phyloP scores from a whole-genome alignment of 2,329 filamentous ascomycete genomes.

The Diatrype stigma region DNA sequence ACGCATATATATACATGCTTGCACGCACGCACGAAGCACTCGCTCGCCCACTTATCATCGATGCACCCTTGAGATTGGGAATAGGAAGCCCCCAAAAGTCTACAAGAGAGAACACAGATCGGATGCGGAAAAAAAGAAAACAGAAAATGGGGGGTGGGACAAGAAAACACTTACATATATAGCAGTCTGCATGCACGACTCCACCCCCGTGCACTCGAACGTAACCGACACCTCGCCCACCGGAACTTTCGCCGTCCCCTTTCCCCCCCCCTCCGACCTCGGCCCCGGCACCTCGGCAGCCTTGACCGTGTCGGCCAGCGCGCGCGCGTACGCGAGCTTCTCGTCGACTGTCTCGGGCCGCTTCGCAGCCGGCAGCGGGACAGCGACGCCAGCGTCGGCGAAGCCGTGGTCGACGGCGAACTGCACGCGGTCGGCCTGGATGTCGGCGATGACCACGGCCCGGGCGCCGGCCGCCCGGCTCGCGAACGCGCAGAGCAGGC shows the following conservation, averaged over 20 bases:
- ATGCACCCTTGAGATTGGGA: too few relatives aligned
- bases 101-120: too few relatives aligned
- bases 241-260: too few relatives aligned
- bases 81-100: too few relatives aligned
- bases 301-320: slow-evolving; percentile 42
- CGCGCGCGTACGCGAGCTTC: slow-evolving; percentile 48
- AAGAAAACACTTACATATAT: slow-evolving; percentile 55
- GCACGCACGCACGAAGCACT: too few relatives aligned
- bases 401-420: slow-evolving; percentile 55
- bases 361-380: slow-evolving; percentile 38
- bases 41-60: too few relatives aligned
- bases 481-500: slow-evolving; percentile 57
- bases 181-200: slow-evolving; percentile 68
- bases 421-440: slow-evolving; percentile 50
- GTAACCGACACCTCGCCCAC: slow-evolving; percentile 63
- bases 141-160: neutral
- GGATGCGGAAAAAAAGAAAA: neutral
- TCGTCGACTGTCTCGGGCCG: slow-evolving; percentile 47
- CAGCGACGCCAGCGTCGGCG: slow-evolving; percentile 48
- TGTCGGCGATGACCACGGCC: slow-evolving; percentile 51
- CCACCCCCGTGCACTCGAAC: slow-evolving; percentile 77
- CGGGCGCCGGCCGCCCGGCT: slow-evolving; percentile 41
- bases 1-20: too few relatives aligned
- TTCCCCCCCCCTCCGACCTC: slow-evolving; percentile 32
- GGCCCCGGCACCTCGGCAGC: slow-evolving; percentile 17